Evolutionary conservation across 768 basidiomycete genomes (phyloP).

Genomic region (Hortiboletus campestris): DNA sequence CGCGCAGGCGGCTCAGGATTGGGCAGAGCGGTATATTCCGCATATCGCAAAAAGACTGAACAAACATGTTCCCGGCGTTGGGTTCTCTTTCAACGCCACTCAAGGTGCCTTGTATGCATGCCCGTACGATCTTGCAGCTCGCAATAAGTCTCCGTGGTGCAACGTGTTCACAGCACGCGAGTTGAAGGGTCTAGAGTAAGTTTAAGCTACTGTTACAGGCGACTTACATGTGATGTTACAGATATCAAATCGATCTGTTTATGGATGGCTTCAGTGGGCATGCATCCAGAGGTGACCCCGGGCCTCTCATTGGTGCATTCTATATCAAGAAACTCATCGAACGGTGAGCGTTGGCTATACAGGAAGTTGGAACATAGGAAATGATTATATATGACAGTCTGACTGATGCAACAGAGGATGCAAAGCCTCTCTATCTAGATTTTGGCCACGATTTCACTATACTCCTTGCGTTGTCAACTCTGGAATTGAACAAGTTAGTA

Average conservation of each 20-base stretch:
- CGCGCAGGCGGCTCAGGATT: slow-evolving; percentile 17
- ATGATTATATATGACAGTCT: slow-evolving; percentile 21
- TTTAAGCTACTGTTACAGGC: neutral
- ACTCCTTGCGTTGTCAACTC: slow-evolving; percentile 36
- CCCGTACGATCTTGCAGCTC: slow-evolving; percentile 40
- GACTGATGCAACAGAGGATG: slow-evolving; percentile 23
- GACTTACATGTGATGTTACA: neutral
- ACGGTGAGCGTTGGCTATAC: slow-evolving; percentile 21
- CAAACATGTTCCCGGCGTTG: slow-evolving; percentile 32
- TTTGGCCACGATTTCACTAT: slow-evolving; percentile 42
- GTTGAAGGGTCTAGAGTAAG: slow-evolving; percentile 37
- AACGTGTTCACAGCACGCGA: slow-evolving; percentile 36
- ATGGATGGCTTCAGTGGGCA: slow-evolving; percentile 36
- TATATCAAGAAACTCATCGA: slow-evolving; percentile 40
- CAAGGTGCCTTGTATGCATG: slow-evolving; percentile 43
- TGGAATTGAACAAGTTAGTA: slow-evolving; percentile 37
- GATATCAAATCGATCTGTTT: slow-evolving; percentile 38
- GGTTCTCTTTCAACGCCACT: slow-evolving; percentile 29
- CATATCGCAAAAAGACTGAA: slow-evolving; percentile 37
- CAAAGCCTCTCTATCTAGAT: slow-evolving; percentile 37
- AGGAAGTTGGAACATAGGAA: neutral
- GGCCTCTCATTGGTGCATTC: slow-evolving; percentile 36
- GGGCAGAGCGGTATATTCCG: slow-evolving; percentile 37
- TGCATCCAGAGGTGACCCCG: slow-evolving; percentile 26
- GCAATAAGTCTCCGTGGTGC: slow-evolving; percentile 39